Conservation (phyloP, 2,329 filamentous ascomycete species). For the Lachnellula hyalina region DNA sequence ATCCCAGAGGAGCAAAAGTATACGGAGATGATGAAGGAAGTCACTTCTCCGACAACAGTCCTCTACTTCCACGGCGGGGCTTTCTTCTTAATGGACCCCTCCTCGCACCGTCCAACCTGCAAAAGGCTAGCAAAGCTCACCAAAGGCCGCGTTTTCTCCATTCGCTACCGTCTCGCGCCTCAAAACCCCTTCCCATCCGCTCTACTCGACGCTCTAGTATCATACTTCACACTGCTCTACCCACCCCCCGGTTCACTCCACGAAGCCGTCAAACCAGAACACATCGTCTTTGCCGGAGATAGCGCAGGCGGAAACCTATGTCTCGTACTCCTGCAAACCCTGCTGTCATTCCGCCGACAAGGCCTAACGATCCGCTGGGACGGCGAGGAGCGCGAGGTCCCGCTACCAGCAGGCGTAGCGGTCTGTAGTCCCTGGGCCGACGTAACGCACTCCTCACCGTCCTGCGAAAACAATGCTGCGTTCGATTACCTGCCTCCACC, state of each 20-base stretch:
- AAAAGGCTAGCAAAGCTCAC: constrained; percentile 61
- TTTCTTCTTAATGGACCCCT: constrained; percentile 67
- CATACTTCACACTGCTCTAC: constrained; percentile 66
- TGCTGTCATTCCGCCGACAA: constrained; percentile 56
- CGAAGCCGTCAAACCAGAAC: constrained; percentile 53
- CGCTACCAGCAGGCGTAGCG: constrained; percentile 61
- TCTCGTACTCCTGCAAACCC: constrained; percentile 60
- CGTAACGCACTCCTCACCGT: constrained; percentile 57
- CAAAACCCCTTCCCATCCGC: constrained; percentile 71
- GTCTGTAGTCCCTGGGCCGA: constrained; percentile 68
- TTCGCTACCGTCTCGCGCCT: constrained; percentile 70
- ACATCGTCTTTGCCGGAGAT: constrained; percentile 70
- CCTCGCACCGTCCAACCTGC: constrained; percentile 54
- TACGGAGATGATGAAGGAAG: constrained; percentile 60
- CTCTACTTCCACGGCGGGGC: constrained; percentile 75
- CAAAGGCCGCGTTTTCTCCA: constrained; percentile 52
- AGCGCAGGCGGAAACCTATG: constrained; percentile 67
- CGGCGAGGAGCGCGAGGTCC: constrained; percentile 51
- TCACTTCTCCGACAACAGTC: constrained; percentile 55
- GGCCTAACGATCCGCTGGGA: constrained; percentile 52
- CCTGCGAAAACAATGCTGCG: constrained; percentile 43
- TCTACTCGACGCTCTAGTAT: constrained; percentile 65
- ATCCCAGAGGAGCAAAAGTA: constrained; percentile 63
- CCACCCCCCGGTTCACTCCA: constrained; percentile 65
- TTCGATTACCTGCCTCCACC: constrained; percentile 60